Conservation (phyloP, 2,329 filamentous ascomycete species). For the Aspergillus alliaceus region DNA sequence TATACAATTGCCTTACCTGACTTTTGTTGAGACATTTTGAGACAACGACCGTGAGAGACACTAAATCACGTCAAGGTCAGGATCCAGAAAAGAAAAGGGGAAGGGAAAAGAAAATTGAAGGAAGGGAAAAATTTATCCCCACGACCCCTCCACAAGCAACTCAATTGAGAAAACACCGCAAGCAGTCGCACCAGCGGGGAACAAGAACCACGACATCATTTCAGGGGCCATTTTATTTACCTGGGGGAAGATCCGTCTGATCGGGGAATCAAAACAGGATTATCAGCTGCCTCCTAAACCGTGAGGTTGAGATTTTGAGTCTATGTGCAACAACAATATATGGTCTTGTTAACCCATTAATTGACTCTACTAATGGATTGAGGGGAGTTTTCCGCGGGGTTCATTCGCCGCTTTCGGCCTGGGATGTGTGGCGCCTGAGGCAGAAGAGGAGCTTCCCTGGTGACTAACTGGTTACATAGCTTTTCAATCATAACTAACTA, state of each 20-base stretch:
- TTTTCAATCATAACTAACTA: not conserved
- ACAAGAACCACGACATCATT: not conserved
- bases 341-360: no score
- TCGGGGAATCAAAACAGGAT: not conserved
- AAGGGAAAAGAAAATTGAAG: slow-evolving; percentile 1
- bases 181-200: not conserved
- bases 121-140: slow-evolving; percentile 8
- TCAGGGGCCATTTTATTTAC: not conserved
- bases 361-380: no score
- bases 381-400: slow-evolving; percentile 10
- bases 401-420: slow-evolving; percentile 17
- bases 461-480: not conserved
- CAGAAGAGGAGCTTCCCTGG: not conserved
- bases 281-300: not conserved
- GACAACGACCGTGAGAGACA: slow-evolving; percentile 20
- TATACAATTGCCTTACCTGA: slow-evolving; percentile 32
- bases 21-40: slow-evolving; percentile 42
- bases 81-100: slow-evolving; percentile 3
- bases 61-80: slow-evolving; percentile 16
- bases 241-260: not conserved
- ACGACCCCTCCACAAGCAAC: slow-evolving; percentile 5
- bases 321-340: no score
- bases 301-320: no score
- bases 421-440: not conserved
- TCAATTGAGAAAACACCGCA: no score